Evolutionary conservation across 306 rosid species (phyloP), one percentile per base, ranked within the genome.

Genomic region (Carpinus viminea): DNA sequence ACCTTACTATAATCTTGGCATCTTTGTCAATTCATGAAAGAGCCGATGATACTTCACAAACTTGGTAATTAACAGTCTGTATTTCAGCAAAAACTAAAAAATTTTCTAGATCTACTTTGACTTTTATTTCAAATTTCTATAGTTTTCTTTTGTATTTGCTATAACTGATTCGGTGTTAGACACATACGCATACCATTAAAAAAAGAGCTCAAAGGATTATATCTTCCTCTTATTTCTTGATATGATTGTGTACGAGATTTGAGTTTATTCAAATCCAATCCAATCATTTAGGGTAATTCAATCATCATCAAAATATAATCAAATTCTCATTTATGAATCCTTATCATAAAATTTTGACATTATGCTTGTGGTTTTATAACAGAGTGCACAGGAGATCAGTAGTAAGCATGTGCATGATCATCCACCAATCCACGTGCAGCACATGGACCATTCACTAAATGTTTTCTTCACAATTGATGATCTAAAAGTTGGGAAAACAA

Each of bases 401-500:
- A 7, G 68, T 17, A 78, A 74, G 4, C 73, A 76, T 1, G 74
- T 31, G 17, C 72, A 45, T 62, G 68, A 38, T 61, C 43, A 61
- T 28, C 68, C 4, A 61, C 18, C 17, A 61, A 61, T 31, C 15
- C 18, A 60, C 41, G 26, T 60, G 66, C 38, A 26, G 26, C 68
- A 60, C 68, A 60, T 60, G 43, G 16, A 61, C 17, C 60, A 26
- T n/a, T 20, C 60, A n/a, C 60, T 55, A 55, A 15, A 15, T 13
- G 31, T 12, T 28, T 61, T 10, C 24, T 61, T 61, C 41, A 28
- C 38, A 12, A 12, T 61, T n/a, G n/a, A 61, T 28, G 68, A 61
- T 12, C n/a, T 28, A 13, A 26, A 61, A 61, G 73, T 79, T 36
- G 91, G 95, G 24, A 87, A 90, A 74, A 75, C 55, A 60, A 84